These are phyloP conservation scores for Apiospora saccharicola DNA, from an alignment of 2,329 filamentous ascomycete genomes.

Conservation along the genomic window DNA sequence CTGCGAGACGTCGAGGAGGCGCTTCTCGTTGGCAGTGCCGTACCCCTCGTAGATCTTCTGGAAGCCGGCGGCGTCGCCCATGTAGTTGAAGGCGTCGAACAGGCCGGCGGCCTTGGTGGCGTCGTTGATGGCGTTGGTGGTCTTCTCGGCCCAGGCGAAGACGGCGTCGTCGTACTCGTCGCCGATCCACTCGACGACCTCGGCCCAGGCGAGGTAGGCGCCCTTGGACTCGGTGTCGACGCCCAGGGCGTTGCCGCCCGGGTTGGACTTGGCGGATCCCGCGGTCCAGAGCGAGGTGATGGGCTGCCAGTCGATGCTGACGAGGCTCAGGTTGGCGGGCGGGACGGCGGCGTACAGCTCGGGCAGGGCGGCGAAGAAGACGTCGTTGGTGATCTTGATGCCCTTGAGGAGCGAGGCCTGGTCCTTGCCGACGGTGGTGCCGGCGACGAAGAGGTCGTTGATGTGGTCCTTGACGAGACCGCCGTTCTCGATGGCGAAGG, in stretches of 20 bases:
- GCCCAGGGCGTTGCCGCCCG: conserved; percentile 45
- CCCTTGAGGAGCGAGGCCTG: conserved; percentile 33
- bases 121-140: conserved; percentile 34
- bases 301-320: conserved; percentile 43
- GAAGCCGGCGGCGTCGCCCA: conserved; percentile 46
- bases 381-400: conserved; percentile 34
- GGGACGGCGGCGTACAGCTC: conserved; percentile 33
- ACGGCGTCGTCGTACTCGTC: conserved; percentile 39
- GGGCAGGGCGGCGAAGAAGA: conserved; percentile 34
- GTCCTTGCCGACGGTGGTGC: conserved; percentile 40
- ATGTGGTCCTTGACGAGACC: conserved; percentile 43
- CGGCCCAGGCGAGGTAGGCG: conserved; percentile 37
- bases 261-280: conserved; percentile 37
- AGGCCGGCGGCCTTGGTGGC: conserved; percentile 42
- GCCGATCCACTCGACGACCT: conserved; percentile 37
- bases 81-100: conserved; percentile 49
- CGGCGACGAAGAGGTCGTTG: conserved; percentile 47
- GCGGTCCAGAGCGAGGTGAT: conserved; percentile 41
- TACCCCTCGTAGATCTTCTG: conserved; percentile 47
- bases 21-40: conserved; percentile 42
- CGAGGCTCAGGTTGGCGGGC: conserved; percentile 30
- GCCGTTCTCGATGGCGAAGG: conserved; percentile 43
- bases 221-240: conserved; percentile 41
- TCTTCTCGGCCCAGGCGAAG: conserved; percentile 31
- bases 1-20: conserved; percentile 33